Evolutionary conservation across 805 yeast genomes (phyloP).

Genomic region (Spathaspora gorwiae): DNA sequence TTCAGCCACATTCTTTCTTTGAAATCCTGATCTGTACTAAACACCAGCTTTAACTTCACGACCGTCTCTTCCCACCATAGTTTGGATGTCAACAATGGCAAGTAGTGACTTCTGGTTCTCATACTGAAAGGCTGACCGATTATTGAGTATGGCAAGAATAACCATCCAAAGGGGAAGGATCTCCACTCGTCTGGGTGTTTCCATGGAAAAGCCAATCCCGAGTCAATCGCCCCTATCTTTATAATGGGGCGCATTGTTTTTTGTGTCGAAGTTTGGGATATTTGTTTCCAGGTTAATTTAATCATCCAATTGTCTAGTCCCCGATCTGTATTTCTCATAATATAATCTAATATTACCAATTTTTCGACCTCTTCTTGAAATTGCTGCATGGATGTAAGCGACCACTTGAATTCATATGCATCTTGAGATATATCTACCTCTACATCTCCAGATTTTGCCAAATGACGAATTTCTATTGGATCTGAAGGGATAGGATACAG

Average conservation of each 20-base stretch:
- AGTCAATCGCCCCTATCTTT: constrained; percentile 68
- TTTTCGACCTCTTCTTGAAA: constrained; percentile 63
- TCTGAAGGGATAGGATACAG: constrained; percentile 51
- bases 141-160: constrained; percentile 57
- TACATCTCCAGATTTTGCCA: constrained; percentile 20
- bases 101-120: constrained; percentile 50
- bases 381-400: constrained; percentile 40
- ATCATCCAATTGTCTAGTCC: constrained; percentile 81
- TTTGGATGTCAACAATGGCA: constrained; percentile 55
- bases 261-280: constrained; percentile 3
- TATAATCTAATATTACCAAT: constrained; percentile 64
- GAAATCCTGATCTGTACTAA: constrained; percentile 56
- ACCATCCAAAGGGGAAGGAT: constrained; percentile 76
- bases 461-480: constrained; percentile 2
- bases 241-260: constrained; percentile 30
- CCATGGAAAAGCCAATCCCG: constrained; percentile 76
- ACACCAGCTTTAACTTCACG: constrained; percentile 41
- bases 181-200: constrained; percentile 81
- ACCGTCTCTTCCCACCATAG: constrained; percentile 70
- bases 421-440: constrained; percentile 7
- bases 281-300: constrained; percentile 40
- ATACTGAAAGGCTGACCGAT: constrained; percentile 66
- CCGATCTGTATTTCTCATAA: constrained; percentile 72
- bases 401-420: constrained; percentile 47
- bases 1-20: constrained; percentile 61